Percentiles rank a stretch among this genome's conserved stretches.
Evolutionary conservation across 2,329 filamentous ascomycete species (phyloP).

Genomic region (Epichloe aotearoae): DNA sequence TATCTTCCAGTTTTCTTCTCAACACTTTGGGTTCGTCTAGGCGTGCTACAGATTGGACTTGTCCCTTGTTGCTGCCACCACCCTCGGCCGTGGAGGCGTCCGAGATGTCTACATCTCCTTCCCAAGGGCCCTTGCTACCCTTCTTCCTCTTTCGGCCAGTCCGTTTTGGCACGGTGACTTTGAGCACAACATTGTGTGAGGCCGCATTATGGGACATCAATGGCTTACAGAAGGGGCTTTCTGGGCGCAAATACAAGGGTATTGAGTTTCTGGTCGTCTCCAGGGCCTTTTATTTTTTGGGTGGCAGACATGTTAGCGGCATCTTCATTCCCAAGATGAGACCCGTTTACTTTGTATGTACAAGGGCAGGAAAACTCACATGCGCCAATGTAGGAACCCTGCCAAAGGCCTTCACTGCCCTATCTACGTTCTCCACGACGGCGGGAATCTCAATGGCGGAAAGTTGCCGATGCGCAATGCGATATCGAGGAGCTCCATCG

Average conservation of each 20-base stretch:
- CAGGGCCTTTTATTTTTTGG: conserved; percentile 28
- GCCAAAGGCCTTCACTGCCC: conserved; percentile 29
- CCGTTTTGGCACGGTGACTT: conserved; percentile 72
- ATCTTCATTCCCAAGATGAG: neutral
- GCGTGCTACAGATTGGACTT: conserved; percentile 30
- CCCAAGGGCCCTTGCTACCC: conserved; percentile 56
- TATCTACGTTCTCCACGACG: conserved; percentile 29
- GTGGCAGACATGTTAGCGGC: neutral
- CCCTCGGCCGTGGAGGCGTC: conserved; percentile 9
- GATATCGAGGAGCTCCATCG: conserved; percentile 20
- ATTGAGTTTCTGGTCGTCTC: conserved; percentile 37
- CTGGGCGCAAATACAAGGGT: conserved; percentile 64
- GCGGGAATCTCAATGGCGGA: conserved; percentile 31
- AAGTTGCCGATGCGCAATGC: conserved; percentile 21
- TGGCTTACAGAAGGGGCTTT: conserved; percentile 67
- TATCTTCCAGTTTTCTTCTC: conserved; percentile 56
- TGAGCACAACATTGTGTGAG: conserved; percentile 75
- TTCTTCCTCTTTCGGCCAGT: conserved; percentile 78
- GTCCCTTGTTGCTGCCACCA: conserved; percentile 5
- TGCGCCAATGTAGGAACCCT: conserved; percentile 24
- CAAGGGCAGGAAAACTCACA: conserved; percentile 14
- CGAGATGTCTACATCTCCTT: conserved; percentile 26
- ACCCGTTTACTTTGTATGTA: neutral
- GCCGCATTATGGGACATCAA: conserved; percentile 62
- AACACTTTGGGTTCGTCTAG: conserved; percentile 42